phyloP scores from a whole-genome alignment of 106 monocot species.

The Agapanthus africanus region DNA sequence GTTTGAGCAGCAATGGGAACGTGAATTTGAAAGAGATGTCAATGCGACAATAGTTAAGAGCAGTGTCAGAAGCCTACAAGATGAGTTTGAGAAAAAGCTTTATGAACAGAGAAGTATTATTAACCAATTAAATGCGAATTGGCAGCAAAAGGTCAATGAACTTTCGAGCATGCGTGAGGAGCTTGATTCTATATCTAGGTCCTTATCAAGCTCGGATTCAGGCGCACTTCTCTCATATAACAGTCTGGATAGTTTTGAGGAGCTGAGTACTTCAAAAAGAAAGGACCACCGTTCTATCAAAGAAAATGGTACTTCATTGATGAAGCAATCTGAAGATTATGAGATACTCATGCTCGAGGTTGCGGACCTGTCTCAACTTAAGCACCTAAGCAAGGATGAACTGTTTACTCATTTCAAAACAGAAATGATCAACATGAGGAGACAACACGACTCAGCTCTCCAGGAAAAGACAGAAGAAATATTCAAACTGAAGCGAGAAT shows the following conservation, averaged over 20 bases:
- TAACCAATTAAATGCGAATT: slow-evolving; percentile 28
- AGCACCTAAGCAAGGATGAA: slow-evolving; percentile 61
- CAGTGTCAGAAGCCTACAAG: slow-evolving; percentile 33
- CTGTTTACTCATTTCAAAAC: slow-evolving; percentile 45
- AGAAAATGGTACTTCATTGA: slow-evolving; percentile 20
- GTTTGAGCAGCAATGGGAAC: slow-evolving; percentile 42
- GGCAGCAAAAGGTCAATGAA: slow-evolving; percentile 30
- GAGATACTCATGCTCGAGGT: slow-evolving; percentile 26
- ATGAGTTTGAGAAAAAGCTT: slow-evolving; percentile 39
- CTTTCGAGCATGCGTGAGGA: slow-evolving; percentile 43
- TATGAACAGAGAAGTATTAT: slow-evolving; percentile 38
- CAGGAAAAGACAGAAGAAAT: slow-evolving; percentile 91
- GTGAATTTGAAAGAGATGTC: slow-evolving; percentile 64
- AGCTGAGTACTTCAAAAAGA: slow-evolving; percentile 31
- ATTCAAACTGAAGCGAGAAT: slow-evolving; percentile 67
- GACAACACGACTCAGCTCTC: slow-evolving; percentile 69
- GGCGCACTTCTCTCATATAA: slow-evolving; percentile 18
- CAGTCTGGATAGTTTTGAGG: slow-evolving; percentile 47
- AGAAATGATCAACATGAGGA: slow-evolving; percentile 76
- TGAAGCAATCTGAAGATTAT: slow-evolving; percentile 17
- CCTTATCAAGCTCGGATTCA: slow-evolving; percentile 36
- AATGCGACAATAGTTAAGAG: slow-evolving; percentile 24
- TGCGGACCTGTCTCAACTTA: slow-evolving; percentile 34
- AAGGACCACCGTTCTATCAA: slow-evolving; percentile 38
- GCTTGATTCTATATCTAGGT: slow-evolving; percentile 42